Percentiles rank a stretch among this genome's conserved stretches.
phyloP scores from a whole-genome alignment of 2,329 filamentous ascomycete species.

The Proliferodiscus dingleyae region DNA sequence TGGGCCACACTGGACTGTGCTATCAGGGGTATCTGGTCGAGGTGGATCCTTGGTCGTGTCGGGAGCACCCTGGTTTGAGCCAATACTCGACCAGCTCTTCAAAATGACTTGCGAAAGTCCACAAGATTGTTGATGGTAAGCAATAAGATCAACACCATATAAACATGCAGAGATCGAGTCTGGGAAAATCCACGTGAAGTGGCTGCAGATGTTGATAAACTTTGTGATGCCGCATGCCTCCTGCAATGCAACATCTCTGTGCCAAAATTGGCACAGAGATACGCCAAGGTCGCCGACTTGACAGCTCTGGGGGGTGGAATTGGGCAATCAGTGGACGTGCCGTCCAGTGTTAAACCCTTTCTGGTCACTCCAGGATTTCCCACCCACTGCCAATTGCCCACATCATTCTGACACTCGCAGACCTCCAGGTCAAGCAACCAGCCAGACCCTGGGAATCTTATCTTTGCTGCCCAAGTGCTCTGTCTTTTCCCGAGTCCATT shows the following conservation, averaged over 20 bases:
- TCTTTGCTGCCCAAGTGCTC: background rate
- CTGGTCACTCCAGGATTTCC: background rate
- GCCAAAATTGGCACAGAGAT: background rate
- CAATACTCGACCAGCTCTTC: too few relatives aligned
- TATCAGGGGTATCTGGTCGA: slow-evolving; percentile 1
- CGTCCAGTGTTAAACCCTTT: background rate
- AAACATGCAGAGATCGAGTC: too few relatives aligned
- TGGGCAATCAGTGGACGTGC: background rate
- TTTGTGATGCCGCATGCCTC: background rate
- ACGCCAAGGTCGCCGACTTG: slow-evolving; percentile 10
- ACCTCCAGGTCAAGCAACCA: background rate
- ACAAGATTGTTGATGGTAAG: too few relatives aligned
- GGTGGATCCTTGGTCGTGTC: slow-evolving; percentile 3
- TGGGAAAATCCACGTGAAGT: slow-evolving; percentile 1
- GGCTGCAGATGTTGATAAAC: background rate
- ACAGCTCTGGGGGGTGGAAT: background rate
- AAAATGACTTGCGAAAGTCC: too few relatives aligned
- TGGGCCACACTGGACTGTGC: background rate
- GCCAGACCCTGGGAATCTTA: slow-evolving; percentile 1
- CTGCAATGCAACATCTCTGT: slow-evolving; percentile 1
- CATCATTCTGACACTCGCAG: background rate
- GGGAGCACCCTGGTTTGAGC: background rate
- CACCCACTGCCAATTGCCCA: background rate
- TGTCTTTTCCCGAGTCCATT: background rate
- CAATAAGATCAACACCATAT: too few relatives aligned